phyloP scores from a whole-genome alignment of 2,329 filamentous ascomycete genomes.

The Knufia petricola region DNA sequence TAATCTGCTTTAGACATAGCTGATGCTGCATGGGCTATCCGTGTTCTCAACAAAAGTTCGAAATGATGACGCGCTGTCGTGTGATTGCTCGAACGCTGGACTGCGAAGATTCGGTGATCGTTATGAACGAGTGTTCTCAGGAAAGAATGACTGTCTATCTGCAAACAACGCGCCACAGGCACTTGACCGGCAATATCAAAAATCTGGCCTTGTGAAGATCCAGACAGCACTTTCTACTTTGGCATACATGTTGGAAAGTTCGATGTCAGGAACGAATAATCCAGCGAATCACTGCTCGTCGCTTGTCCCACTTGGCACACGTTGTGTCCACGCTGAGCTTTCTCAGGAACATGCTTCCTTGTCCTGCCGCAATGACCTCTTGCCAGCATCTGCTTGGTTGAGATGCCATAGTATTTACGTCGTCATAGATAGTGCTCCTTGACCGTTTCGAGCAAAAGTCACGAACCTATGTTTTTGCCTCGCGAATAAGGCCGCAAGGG shows the following conservation, averaged over 20 bases:
- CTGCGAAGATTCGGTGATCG: background rate
- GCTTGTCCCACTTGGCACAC: background rate
- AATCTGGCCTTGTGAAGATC: background rate
- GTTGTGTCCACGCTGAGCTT: background rate
- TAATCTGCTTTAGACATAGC: constrained; percentile 24
- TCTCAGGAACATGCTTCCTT: background rate
- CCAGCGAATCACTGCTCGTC: constrained; percentile 2
- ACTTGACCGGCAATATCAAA: too few species aligned
- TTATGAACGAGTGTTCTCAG: background rate
- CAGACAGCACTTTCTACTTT: background rate
- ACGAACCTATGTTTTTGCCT: too few species aligned
- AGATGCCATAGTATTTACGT: too few species aligned
- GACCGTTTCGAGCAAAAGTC: background rate
- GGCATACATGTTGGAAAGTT: background rate
- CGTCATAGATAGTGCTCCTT: background rate
- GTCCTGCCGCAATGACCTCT: background rate
- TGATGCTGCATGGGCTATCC: constrained; percentile 1
- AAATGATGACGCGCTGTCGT: constrained; percentile 9
- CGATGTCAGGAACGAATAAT: constrained; percentile 1
- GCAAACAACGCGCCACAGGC: constrained; percentile 1
- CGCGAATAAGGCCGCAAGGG: too few species aligned
- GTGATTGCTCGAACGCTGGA: background rate
- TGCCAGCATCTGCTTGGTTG: too few species aligned
- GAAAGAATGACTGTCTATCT: background rate
- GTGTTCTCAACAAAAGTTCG: constrained; percentile 13